Percentiles rank a stretch among this genome's conserved stretches.
phyloP scores from a whole-genome alignment of 169 alveolate species.

The Neospora caninum region DNA sequence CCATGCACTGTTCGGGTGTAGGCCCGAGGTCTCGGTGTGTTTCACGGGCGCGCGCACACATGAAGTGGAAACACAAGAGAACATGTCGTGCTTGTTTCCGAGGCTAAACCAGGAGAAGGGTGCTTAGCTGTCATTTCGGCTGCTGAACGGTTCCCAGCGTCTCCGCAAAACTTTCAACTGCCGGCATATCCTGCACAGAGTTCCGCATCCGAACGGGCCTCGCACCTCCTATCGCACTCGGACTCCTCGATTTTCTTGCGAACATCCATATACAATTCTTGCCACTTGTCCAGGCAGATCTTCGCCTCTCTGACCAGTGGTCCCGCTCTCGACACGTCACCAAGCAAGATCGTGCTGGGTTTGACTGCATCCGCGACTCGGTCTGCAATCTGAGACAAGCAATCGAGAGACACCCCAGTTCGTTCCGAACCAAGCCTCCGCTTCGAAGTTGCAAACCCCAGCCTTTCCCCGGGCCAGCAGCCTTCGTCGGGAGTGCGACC shows the following conservation, averaged over 20 bases:
- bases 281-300: constrained; percentile 62
- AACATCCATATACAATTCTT: constrained; percentile 63
- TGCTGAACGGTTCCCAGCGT: no score
- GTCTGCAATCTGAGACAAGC: constrained; percentile 16
- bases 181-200: no score
- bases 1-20: background rate
- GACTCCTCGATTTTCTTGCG: constrained; percentile 72
- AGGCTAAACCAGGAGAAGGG: background rate
- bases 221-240: constrained; percentile 61
- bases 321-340: constrained; percentile 66
- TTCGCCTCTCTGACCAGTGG: constrained; percentile 56
- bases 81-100: background rate
- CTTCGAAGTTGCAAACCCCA: background rate
- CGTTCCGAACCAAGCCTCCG: background rate
- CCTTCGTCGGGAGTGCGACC: no score
- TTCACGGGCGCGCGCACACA: background rate
- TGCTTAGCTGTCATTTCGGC: no score
- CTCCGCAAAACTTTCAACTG: no score
- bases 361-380: constrained; percentile 54
- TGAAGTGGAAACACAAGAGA: background rate
- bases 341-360: constrained; percentile 56
- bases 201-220: no score
- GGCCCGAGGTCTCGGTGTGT: background rate
- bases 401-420: background rate
- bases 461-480: background rate